Conservation (phyloP, 2,329 filamentous ascomycete species). For the Botrytis fragariae region DNA sequence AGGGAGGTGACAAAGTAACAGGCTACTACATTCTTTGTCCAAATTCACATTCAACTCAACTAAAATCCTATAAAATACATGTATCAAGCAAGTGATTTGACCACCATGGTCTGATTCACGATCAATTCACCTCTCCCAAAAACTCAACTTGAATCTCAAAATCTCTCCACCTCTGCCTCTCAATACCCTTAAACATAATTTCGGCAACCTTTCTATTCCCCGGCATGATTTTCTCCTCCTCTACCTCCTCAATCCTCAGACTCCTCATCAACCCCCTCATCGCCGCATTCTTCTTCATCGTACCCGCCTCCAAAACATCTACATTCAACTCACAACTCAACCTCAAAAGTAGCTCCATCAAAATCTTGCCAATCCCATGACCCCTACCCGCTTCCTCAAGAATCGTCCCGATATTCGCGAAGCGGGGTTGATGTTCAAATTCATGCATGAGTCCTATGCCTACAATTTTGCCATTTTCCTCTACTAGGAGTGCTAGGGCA, state of each 20-base stretch:
- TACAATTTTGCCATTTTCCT: background rate
- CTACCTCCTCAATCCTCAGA: slow-evolving; percentile 23
- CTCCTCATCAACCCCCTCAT: slow-evolving; percentile 26
- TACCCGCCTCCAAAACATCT: slow-evolving; percentile 21
- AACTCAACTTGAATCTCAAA: background rate
- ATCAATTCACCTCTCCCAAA: background rate
- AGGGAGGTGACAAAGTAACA: background rate
- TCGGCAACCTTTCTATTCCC: background rate
- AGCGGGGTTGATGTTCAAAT: background rate
- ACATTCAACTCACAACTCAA: slow-evolving; percentile 25
- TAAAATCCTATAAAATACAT: background rate
- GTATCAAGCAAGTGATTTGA: background rate
- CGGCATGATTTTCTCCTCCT: slow-evolving; percentile 19
- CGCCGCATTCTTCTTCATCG: slow-evolving; percentile 23
- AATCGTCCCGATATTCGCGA: slow-evolving; percentile 6
- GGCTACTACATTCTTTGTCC: too few species aligned
- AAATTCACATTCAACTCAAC: too few species aligned
- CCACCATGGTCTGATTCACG: too few species aligned
- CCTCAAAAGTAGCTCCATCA: slow-evolving; percentile 20
- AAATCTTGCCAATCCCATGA: background rate
- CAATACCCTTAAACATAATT: slow-evolving; percentile 2
- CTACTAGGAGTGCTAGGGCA: background rate
- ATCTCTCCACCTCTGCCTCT: background rate
- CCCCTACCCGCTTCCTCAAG: slow-evolving; percentile 2
- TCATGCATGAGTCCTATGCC: slow-evolving; percentile 1